phyloP scores from a whole-genome alignment of 805 yeast genomes.

The Cyberlindnera xylosilytica region DNA sequence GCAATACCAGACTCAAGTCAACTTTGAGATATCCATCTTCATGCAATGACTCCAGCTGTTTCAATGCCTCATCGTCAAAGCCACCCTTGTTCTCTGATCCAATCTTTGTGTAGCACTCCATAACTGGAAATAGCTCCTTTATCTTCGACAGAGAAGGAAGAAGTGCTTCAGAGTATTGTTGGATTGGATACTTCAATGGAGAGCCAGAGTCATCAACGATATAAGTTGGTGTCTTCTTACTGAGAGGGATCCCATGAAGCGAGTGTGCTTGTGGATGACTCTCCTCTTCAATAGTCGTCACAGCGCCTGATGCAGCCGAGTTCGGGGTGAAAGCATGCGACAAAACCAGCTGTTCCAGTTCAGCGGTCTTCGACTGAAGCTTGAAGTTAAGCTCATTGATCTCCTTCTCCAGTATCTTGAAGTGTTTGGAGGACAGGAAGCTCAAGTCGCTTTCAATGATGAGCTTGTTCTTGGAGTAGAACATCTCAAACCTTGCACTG shows the following conservation, averaged over 20 bases:
- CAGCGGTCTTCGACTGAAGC: conserved; percentile 5
- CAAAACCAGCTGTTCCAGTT: conserved; percentile 9
- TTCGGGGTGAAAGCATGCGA: background rate
- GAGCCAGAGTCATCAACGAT: background rate
- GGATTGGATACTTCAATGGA: conserved; percentile 8
- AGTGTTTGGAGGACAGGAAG: conserved; percentile 17
- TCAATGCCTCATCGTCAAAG: conserved; percentile 9
- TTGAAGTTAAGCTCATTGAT: conserved; percentile 15
- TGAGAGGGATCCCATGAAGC: conserved; percentile 10
- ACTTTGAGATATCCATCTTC: conserved; percentile 4
- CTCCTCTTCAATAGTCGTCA: background rate
- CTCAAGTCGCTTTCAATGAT: conserved; percentile 13
- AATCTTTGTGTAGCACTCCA: background rate
- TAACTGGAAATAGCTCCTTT: conserved; percentile 1
- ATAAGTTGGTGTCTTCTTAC: conserved; percentile 7
- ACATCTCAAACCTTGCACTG: conserved; percentile 9
- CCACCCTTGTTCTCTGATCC: background rate
- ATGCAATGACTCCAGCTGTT: conserved; percentile 9
- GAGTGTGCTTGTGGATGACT: background rate
- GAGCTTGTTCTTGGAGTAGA: conserved; percentile 16
- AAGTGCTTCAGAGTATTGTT: background rate
- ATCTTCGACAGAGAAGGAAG: background rate
- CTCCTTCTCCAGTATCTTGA: conserved; percentile 22
- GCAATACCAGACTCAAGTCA: conserved; percentile 7
- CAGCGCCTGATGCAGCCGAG: background rate